phyloP scores from a whole-genome alignment of 352 stramenopile genomes.

The Globisporangium spinosum region DNA sequence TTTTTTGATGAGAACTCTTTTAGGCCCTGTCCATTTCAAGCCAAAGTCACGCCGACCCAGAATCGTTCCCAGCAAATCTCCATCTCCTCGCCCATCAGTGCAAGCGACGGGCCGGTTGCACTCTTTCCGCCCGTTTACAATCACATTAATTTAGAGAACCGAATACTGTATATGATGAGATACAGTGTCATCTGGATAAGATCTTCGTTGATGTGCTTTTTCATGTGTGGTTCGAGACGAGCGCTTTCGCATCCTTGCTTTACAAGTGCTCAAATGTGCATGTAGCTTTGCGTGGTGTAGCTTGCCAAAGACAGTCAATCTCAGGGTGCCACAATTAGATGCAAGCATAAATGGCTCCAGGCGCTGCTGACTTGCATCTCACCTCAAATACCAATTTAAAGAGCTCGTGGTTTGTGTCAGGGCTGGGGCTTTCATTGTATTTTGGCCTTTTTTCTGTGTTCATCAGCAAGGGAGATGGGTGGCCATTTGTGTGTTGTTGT shows the following conservation, averaged over 20 bases:
- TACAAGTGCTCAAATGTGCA: too few species aligned
- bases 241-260: too few species aligned
- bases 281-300: too few species aligned
- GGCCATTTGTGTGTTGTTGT: neutral
- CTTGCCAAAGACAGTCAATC: too few species aligned
- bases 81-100: neutral
- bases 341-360: too few species aligned
- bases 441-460: neutral
- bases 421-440: neutral
- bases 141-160: neutral
- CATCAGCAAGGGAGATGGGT: neutral
- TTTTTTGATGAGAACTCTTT: too few species aligned
- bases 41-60: neutral
- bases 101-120: neutral
- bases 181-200: too few species aligned
- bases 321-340: too few species aligned
- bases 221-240: too few species aligned
- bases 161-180: too few species aligned
- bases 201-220: too few species aligned
- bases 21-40: neutral
- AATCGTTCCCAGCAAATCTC: slow-evolving; percentile 2
- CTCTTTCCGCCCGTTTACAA: neutral
- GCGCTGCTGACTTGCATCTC: neutral
- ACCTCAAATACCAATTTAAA: neutral
- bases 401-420: neutral